Conservation (phyloP, 306 rosid species). For the Echinosophora koreensis region DNA sequence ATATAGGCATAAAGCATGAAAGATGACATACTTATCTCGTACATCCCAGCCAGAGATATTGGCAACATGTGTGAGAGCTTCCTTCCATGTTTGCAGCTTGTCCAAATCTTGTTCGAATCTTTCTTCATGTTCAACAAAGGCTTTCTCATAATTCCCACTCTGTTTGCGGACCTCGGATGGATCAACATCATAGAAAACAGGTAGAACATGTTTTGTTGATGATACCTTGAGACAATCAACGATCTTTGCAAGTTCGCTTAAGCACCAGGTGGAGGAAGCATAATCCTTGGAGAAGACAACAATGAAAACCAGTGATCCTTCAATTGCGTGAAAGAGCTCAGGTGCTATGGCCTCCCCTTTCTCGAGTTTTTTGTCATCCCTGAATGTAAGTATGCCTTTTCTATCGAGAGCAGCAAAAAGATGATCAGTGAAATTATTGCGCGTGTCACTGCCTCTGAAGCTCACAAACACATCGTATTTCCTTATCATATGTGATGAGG, state of each 20-base stretch:
- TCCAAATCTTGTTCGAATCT: neutral
- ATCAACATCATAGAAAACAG: neutral
- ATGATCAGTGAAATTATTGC: constrained; percentile 10
- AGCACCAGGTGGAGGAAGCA: constrained; percentile 5
- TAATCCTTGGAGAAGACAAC: neutral
- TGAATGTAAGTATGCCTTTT: neutral
- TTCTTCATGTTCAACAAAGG: neutral
- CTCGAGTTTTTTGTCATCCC: neutral
- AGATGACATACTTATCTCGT: constrained; percentile 14
- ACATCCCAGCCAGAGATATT: constrained; percentile 25
- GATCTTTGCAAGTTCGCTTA: constrained; percentile 7
- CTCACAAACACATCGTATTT: constrained; percentile 47
- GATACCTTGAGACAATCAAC: neutral
- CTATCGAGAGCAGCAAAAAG: constrained; percentile 8
- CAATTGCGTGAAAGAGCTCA: neutral
- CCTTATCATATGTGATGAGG: neutral
- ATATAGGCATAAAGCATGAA: neutral
- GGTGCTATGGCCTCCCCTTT: neutral
- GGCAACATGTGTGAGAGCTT: neutral
- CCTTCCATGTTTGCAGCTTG: neutral
- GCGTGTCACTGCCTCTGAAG: neutral
- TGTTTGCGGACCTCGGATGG: neutral
- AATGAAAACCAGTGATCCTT: neutral
- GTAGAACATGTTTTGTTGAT: neutral
- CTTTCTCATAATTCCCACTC: neutral